Conservation (phyloP, 768 basidiomycete species). For the Coprinopsis strossmayeri region DNA sequence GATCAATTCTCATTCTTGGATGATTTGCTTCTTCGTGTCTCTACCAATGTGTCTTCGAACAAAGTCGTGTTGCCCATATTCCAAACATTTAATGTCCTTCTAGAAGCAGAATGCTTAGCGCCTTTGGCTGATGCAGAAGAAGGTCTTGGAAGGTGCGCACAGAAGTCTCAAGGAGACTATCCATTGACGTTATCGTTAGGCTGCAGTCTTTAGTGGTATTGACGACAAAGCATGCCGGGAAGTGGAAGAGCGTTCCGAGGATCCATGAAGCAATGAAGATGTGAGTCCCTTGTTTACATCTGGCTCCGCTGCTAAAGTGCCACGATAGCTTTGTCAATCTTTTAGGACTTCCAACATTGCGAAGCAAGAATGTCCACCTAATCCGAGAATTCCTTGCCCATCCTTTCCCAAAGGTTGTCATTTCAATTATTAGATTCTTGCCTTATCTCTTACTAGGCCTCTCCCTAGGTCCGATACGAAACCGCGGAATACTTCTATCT, state of each 20-base stretch:
- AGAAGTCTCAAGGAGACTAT: too few relatives aligned
- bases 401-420: constrained; percentile 68
- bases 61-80: constrained; percentile 76
- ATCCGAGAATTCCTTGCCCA: constrained; percentile 67
- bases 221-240: constrained; percentile 53
- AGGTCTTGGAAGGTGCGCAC: constrained; percentile 56
- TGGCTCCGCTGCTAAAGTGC: not conserved
- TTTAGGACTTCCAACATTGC: constrained; percentile 45
- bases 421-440: constrained; percentile 13
- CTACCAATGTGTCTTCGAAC: constrained; percentile 54
- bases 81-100: constrained; percentile 65
- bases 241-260: constrained; percentile 78
- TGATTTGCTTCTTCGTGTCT: constrained; percentile 53
- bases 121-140: constrained; percentile 36
- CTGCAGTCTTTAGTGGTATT: constrained; percentile 48
- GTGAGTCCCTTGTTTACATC: constrained; percentile 35
- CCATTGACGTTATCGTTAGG: constrained; percentile 44
- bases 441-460: constrained; percentile 8
- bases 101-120: constrained; percentile 60
- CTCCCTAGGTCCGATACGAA: constrained; percentile 61
- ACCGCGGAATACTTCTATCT: constrained; percentile 83
- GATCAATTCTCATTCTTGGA: constrained; percentile 43
- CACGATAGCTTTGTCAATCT: not conserved
- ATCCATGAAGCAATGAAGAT: constrained; percentile 80
- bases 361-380: constrained; percentile 38